Evolutionary conservation across 148 eudicot genomes (phyloP).

Genomic region (Vaccinium corymbosum): DNA sequence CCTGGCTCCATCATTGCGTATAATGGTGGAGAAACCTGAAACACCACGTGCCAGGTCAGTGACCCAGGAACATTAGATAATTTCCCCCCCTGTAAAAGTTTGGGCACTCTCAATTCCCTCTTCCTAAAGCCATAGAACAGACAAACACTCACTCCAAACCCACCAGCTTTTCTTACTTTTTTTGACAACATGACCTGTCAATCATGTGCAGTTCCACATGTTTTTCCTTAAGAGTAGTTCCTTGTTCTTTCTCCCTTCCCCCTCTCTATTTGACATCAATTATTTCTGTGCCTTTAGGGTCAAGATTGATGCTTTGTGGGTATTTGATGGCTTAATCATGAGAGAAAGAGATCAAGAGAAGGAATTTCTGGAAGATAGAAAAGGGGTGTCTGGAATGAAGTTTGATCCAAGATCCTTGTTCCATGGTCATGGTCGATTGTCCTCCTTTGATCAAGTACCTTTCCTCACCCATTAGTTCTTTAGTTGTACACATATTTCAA

Average conservation of each 20-base stretch:
- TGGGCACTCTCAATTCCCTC: not conserved
- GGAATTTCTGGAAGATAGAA: not conserved
- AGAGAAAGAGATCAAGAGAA: not conserved
- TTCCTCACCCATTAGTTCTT: not conserved
- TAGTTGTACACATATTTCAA: not conserved
- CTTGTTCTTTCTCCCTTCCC: not conserved
- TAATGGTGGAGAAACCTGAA: not conserved
- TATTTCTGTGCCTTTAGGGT: not conserved
- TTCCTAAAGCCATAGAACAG: not conserved
- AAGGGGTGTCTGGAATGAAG: slow-evolving; percentile 9
- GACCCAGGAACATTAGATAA: not conserved
- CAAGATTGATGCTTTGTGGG: not conserved
- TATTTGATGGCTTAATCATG: slow-evolving; percentile 2
- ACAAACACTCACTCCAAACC: slow-evolving; percentile 2
- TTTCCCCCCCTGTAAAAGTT: not conserved
- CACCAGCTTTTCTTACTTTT: not conserved
- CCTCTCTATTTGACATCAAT: not conserved
- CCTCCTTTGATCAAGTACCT: not conserved
- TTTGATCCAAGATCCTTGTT: slow-evolving; percentile 6
- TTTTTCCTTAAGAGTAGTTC: not conserved
- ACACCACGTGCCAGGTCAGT: no score
- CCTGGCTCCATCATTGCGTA: no score
- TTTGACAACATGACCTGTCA: not conserved
- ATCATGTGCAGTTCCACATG: not conserved
- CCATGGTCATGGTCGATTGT: not conserved